Conservation (phyloP, 306 rosid species). For the Argentina anserina region DNA sequence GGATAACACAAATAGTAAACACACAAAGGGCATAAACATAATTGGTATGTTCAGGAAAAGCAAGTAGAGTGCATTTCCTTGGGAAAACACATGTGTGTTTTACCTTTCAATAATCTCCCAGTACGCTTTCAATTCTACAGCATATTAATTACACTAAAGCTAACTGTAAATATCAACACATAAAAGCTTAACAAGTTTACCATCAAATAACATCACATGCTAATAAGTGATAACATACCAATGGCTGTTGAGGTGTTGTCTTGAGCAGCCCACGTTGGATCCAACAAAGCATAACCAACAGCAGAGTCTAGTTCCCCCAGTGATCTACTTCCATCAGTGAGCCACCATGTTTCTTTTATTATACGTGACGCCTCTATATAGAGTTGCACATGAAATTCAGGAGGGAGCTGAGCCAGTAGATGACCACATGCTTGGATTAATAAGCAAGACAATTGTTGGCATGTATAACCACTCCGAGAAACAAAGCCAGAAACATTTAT, state of each 20-base stretch:
- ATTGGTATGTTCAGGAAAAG: not conserved
- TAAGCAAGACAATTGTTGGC: conserved; percentile 91
- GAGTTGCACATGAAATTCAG: conserved; percentile 83
- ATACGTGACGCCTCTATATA: conserved; percentile 85
- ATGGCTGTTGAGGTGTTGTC: conserved; percentile 97
- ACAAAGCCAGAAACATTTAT: conserved; percentile 83
- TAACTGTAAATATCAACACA: not conserved
- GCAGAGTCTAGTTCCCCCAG: conserved; percentile 87
- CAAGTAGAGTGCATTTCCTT: not conserved
- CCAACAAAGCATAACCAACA: conserved; percentile 93
- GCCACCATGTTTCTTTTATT: conserved; percentile 98
- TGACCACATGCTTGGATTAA: conserved; percentile 98
- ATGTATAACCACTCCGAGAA: conserved; percentile 91
- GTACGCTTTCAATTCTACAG: not conserved
- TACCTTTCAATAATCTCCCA: not conserved
- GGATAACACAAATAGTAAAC: not conserved
- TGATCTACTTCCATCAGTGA: conserved; percentile 71
- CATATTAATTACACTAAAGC: not conserved
- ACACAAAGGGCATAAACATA: not conserved
- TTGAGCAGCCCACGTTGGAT: conserved; percentile 99
- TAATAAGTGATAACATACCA: conserved; percentile 46
- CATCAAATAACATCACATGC: conserved; percentile 6
- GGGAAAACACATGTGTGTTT: not conserved
- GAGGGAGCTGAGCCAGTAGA: conserved; percentile 91
- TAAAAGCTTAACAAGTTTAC: not conserved